Conservation (phyloP, 2,329 filamentous ascomycete genomes). For the Trichoderma sp. region DNA sequence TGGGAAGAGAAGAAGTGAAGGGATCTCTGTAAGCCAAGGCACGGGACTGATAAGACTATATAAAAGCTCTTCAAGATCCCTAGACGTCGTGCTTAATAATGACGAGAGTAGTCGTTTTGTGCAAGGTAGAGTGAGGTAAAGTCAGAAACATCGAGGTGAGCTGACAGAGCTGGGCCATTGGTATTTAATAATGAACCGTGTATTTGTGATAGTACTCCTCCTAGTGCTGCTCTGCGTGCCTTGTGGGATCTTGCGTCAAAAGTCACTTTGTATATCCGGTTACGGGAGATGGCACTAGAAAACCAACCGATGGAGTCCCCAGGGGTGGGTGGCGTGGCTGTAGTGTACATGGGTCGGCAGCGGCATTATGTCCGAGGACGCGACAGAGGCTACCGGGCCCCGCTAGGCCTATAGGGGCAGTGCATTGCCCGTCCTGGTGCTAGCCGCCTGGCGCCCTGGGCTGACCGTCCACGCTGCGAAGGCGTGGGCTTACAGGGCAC, state of each 20-base stretch:
- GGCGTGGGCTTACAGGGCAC: slow-evolving; percentile 14
- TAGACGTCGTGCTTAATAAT: slow-evolving; percentile 13
- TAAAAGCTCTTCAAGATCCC: neutral
- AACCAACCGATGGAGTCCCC: neutral
- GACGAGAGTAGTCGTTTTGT: neutral
- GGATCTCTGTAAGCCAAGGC: slow-evolving; percentile 6
- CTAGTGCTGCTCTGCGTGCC: neutral
- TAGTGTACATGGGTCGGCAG: slow-evolving; percentile 39
- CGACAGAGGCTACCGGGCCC: slow-evolving; percentile 7
- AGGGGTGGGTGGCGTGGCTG: slow-evolving; percentile 30
- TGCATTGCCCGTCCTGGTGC: too few species aligned
- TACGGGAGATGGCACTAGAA: slow-evolving; percentile 4
- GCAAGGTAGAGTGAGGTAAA: neutral
- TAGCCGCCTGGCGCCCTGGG: neutral
- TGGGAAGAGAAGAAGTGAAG: slow-evolving; percentile 2
- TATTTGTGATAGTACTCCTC: neutral
- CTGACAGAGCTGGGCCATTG: slow-evolving; percentile 32
- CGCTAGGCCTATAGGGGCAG: neutral
- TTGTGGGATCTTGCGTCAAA: slow-evolving; percentile 14
- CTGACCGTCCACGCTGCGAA: neutral
- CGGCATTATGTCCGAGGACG: slow-evolving; percentile 49
- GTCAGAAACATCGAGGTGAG: neutral
- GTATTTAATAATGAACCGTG: slow-evolving; percentile 32
- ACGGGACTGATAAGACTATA: slow-evolving; percentile 25
- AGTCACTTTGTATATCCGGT: slow-evolving; percentile 22